Conservation (phyloP, 2,329 filamentous ascomycete genomes). For the Beauveria varroae region DNA sequence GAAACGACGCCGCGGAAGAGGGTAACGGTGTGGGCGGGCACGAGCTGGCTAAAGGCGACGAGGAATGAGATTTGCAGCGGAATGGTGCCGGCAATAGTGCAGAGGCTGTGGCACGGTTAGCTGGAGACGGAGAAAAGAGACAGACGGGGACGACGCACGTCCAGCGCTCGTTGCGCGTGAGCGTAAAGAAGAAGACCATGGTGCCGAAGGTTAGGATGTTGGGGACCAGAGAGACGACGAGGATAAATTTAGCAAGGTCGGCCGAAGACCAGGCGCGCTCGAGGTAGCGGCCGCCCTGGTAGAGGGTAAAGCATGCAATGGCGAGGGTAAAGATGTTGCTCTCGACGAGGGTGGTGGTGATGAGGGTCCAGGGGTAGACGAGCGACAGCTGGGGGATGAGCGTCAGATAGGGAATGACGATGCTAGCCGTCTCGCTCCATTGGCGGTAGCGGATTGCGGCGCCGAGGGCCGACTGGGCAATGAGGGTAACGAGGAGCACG, state of each 20-base stretch:
- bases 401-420: constrained; percentile 78
- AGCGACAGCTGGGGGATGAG: constrained; percentile 78
- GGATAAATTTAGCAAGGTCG: constrained; percentile 86
- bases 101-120: constrained; percentile 46
- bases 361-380: constrained; percentile 87
- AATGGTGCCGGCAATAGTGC: constrained; percentile 80
- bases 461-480: constrained; percentile 75
- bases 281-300: constrained; percentile 88
- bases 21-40: constrained; percentile 93
- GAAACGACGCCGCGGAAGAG: constrained; percentile 84
- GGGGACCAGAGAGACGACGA: constrained; percentile 69
- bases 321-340: constrained; percentile 82
- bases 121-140: neutral
- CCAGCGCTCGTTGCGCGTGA: constrained; percentile 60
- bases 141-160: constrained; percentile 46
- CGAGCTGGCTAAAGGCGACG: constrained; percentile 93
- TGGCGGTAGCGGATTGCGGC: constrained; percentile 67
- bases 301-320: constrained; percentile 71
- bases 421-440: constrained; percentile 54
- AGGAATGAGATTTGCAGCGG: constrained; percentile 89
- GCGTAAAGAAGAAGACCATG: constrained; percentile 64
- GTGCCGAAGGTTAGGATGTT: constrained; percentile 68
- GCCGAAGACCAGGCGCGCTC: constrained; percentile 91
- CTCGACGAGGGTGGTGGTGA: constrained; percentile 83
- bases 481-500: constrained; percentile 64